phyloP scores from a whole-genome alignment of 331 rosid genomes.

The Pyracantha coccinea region DNA sequence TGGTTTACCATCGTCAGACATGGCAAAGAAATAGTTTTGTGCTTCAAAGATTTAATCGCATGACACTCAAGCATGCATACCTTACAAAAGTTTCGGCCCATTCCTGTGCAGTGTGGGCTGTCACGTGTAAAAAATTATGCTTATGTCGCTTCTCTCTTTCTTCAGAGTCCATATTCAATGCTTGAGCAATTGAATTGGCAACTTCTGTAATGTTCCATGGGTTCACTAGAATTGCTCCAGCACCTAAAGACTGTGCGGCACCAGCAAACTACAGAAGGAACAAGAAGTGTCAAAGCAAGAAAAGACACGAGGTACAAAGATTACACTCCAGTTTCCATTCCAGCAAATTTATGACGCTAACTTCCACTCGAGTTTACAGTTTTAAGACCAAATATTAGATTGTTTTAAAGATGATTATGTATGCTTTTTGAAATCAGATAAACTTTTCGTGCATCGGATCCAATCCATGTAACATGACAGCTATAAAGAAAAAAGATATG shows the following conservation, averaged over 20 bases:
- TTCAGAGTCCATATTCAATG: constrained; percentile 63
- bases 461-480: not conserved
- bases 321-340: not conserved
- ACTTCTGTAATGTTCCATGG: constrained; percentile 95
- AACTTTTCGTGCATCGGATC: not conserved
- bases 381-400: not conserved
- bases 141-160: constrained; percentile 80
- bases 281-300: constrained; percentile 10
- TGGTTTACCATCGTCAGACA: not conserved
- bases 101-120: constrained; percentile 90
- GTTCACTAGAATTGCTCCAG: constrained; percentile 91
- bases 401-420: not conserved
- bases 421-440: not conserved
- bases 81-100: constrained; percentile 99
- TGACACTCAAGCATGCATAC: constrained; percentile 23
- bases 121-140: constrained; percentile 78
- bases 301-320: not conserved
- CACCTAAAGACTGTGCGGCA: constrained; percentile 98
- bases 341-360: not conserved
- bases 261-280: constrained; percentile 80
- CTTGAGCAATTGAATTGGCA: constrained; percentile 61
- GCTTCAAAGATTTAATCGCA: not conserved
- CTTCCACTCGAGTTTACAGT: not conserved
- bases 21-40: not conserved
- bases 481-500: not conserved